Evolutionary conservation across 257 asterid genomes (phyloP).

Genomic region (Lavandula angustifolia): DNA sequence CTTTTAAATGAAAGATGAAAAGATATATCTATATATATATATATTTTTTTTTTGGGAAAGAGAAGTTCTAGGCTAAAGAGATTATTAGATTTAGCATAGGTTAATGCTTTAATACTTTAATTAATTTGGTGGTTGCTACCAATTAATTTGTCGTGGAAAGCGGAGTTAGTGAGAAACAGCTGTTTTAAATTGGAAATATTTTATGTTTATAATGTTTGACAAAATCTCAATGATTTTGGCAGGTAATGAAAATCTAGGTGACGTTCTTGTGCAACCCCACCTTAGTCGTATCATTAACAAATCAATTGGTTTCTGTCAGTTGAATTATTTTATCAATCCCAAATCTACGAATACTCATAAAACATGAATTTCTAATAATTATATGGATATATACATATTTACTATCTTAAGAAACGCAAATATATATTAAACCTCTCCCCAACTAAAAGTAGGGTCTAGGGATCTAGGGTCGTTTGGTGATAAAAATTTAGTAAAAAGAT

Average conservation of each 20-base stretch:
- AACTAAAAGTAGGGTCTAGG: no score
- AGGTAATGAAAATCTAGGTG: constrained; percentile 23
- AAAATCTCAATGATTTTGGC: constrained; percentile 35
- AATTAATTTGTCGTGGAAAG: neutral
- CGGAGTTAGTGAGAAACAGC: constrained; percentile 39
- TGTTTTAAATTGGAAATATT: constrained; percentile 27
- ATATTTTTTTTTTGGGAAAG: constrained; percentile 4
- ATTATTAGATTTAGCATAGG: constrained; percentile 1
- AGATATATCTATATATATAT: no score
- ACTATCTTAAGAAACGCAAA: neutral
- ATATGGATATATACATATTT: neutral
- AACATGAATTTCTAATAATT: neutral
- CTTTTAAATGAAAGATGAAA: neutral
- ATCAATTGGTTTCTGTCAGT: constrained; percentile 27
- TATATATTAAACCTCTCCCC: no score
- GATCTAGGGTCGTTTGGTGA: no score
- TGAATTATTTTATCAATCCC: constrained; percentile 17
- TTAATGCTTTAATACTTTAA: constrained; percentile 22
- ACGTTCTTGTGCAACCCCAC: constrained; percentile 32
- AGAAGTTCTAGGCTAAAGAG: neutral
- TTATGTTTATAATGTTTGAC: constrained; percentile 21
- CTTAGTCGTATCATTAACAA: constrained; percentile 3
- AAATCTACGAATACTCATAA: neutral
- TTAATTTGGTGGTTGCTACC: constrained; percentile 23
- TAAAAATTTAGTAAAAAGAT: no score